These are phyloP conservation scores for Blastobotrys indianensis DNA, from an alignment of 1,139 yeast genomes.

Conservation along the genomic window DNA sequence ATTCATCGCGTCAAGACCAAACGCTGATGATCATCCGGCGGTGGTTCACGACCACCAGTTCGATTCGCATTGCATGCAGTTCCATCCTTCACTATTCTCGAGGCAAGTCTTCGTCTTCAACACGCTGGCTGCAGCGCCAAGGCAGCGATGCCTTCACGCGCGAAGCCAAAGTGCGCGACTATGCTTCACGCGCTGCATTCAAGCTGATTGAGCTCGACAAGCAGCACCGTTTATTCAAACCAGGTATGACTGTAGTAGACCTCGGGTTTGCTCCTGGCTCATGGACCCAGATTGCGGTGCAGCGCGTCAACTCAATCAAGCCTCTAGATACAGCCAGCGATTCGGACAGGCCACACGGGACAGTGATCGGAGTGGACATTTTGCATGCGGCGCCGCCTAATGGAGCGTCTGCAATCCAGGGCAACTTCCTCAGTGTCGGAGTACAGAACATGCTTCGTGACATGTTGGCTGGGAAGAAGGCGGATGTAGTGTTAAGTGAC, in stretches of 20 bases:
- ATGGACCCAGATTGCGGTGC: slow-evolving; percentile 81
- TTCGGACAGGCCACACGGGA: slow-evolving; percentile 42
- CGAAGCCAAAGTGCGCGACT: slow-evolving; percentile 58
- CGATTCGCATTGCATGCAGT: too few relatives aligned
- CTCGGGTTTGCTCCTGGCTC: slow-evolving; percentile 96
- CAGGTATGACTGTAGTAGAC: slow-evolving; percentile 64
- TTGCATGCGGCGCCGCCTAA: slow-evolving; percentile 70
- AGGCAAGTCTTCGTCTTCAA: slow-evolving; percentile 42
- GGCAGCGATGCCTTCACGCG: slow-evolving; percentile 55
- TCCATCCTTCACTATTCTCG: too few relatives aligned
- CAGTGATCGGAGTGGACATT: slow-evolving; percentile 79
- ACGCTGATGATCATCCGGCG: too few relatives aligned
- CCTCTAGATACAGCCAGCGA: too few relatives aligned
- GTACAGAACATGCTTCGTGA: slow-evolving; percentile 57
- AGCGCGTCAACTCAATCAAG: slow-evolving; percentile 37
- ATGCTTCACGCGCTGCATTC: slow-evolving; percentile 85
- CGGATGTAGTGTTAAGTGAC: slow-evolving; percentile 75
- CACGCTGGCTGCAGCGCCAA: slow-evolving; percentile 71
- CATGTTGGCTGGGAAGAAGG: not conserved
- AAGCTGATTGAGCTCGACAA: slow-evolving; percentile 63
- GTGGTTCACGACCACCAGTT: too few relatives aligned
- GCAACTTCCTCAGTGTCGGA: slow-evolving; percentile 64
- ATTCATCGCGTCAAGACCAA: too few relatives aligned
- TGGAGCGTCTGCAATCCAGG: slow-evolving; percentile 80
- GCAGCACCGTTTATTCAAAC: slow-evolving; percentile 52